A percentile compares a stretch with the other conserved stretches of the same genome.
Conservation (phyloP, 257 asterid genomes). For the Penstemon barbatus region DNA sequence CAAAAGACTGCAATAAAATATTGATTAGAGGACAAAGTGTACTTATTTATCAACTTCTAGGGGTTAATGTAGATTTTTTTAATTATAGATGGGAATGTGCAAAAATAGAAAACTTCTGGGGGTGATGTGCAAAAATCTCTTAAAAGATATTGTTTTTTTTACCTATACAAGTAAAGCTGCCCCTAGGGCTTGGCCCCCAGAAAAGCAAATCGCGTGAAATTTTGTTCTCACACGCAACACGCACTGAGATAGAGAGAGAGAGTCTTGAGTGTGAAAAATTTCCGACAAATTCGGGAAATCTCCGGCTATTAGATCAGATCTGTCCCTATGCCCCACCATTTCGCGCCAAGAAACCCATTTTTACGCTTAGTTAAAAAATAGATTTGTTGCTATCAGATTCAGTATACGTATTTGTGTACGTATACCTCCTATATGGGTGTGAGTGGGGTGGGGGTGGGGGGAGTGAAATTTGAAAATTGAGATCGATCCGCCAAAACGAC, state of each 20-base stretch:
- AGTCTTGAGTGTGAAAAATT: conserved; percentile 33
- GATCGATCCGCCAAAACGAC: too few species aligned
- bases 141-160: not conserved
- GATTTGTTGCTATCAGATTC: conserved; percentile 27
- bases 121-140: too few species aligned
- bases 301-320: conserved; percentile 65
- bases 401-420: too few species aligned
- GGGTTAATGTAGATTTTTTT: too few species aligned
- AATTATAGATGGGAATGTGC: too few species aligned
- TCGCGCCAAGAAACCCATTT: conserved; percentile 39
- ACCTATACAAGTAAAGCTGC: conserved; percentile 22
- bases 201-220: conserved; percentile 38
- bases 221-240: conserved; percentile 30
- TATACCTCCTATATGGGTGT: too few species aligned
- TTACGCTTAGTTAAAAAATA: conserved; percentile 18
- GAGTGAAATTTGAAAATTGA: too few species aligned
- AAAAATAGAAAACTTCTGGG: too few species aligned
- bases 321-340: conserved; percentile 41
- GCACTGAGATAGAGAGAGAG: conserved; percentile 30
- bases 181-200: conserved; percentile 40
- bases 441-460: too few species aligned
- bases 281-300: conserved; percentile 66
- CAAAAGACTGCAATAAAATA: too few species aligned
- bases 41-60: too few species aligned
- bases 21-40: too few species aligned